Evolutionary conservation across 2,329 filamentous ascomycete genomes (phyloP), one percentile per base, ranked within the genome.

Genomic region (Alternaria novae-zelandiae): DNA sequence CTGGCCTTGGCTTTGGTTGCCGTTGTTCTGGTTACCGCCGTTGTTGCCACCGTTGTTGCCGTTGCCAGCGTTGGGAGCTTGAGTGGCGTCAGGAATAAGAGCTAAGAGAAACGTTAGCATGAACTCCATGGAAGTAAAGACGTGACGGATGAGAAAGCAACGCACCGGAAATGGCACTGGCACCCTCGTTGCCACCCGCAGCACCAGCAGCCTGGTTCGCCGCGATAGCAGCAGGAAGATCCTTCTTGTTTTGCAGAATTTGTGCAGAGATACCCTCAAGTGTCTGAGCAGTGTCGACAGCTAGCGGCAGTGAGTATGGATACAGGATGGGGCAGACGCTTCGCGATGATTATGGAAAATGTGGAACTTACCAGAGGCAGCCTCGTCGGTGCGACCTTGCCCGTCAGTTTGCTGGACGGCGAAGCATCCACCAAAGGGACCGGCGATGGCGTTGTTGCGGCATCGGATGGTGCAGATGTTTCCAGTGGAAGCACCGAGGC

Each of bases 381-480:
- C 67, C 8, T 60, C 47, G 44, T 78, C 61, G 3, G 54, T 61
- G 10, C 77, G 72, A 21, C 77, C 77, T 9, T 64, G 66, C 13
- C 70, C 75, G 36, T 88, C 86, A 28, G 79, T 78, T 71, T 89
- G 87, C 74, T 88, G 86, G 17, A 88, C 85, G 13, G 86, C 84
- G 45, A 88, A 84, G 63, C 87, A 86, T 30, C 87, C 87, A 44
- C 88, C 88, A 69, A 90, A 90, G n/a, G 88, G 88, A 3, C 88
- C 88, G 7, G 87, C 87, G 20, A 83, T 78, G 8, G 87, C 87
- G 5, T 79, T 82, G 78, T 90, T 90, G 78, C 88, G 82, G 81
- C 88, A 90, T 36, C 87, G 84, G 25, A 90, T 86, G 51, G 90
- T 84, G 79, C 88, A 90, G 64, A 89, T 84, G 69, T 88, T 85